Conservation (phyloP, 2,329 filamentous ascomycete genomes). For the Nakataea oryzae region DNA sequence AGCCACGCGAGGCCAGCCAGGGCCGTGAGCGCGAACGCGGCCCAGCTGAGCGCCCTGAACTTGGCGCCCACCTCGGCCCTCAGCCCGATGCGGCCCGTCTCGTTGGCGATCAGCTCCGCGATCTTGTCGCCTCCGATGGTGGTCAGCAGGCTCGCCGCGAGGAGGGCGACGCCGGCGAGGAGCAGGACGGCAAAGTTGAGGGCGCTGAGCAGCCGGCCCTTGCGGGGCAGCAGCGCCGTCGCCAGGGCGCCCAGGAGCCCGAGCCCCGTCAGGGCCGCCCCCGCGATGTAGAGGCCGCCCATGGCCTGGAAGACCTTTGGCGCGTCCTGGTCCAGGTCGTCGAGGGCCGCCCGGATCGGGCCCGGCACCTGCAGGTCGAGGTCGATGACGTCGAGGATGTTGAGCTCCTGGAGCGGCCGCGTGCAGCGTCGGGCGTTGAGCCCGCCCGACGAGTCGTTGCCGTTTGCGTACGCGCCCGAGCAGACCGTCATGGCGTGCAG, state of each 20-base stretch:
- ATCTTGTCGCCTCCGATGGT: constrained; percentile 5
- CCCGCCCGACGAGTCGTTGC: constrained; percentile 10
- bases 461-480: constrained; percentile 18
- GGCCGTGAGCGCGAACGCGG: constrained; percentile 33
- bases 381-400: constrained; percentile 36
- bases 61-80: constrained; percentile 28
- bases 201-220: constrained; percentile 15
- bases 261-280: constrained; percentile 28
- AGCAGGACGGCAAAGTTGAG: constrained; percentile 17
- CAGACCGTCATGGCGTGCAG: constrained; percentile 19
- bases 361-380: constrained; percentile 32
- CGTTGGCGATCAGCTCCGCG: constrained; percentile 10
- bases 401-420: constrained; percentile 15
- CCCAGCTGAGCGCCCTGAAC: constrained; percentile 36
- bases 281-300: constrained; percentile 37
- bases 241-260: constrained; percentile 27
- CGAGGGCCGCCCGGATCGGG: constrained; percentile 33
- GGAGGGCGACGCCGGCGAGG: background rate
- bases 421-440: constrained; percentile 15
- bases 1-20: constrained; percentile 29
- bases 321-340: constrained; percentile 35
- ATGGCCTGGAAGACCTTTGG: constrained; percentile 36
- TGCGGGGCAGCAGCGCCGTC: constrained; percentile 15
- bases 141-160: constrained; percentile 4
- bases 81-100: constrained; percentile 31